Base-by-base conservation (phyloP, 2,329 filamentous ascomycete species). In the Didymella keratinophila region DNA sequence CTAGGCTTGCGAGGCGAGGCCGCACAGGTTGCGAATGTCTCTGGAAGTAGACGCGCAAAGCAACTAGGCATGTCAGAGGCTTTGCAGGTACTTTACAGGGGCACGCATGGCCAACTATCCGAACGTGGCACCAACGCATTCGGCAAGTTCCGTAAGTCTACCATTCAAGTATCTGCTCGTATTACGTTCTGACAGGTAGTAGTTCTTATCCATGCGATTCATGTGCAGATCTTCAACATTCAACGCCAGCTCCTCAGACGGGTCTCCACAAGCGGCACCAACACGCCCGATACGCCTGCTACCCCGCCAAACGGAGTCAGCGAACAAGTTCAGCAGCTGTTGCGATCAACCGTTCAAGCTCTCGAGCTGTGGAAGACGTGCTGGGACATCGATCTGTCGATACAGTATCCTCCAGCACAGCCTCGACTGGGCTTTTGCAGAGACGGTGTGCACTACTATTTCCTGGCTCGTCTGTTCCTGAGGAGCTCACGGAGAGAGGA, bases 401-500 rank as follows among this genome's bases (percentile, higher is more conserved):
- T 84, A 36, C 89, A 92, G 70, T 92, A 91, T 61, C 86, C 87
- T 7, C 84, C 79, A 6, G 80, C 79, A n/a, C 84, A 83, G 48
- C 81, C 82, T 46, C 85, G 89, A 16, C 83, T 87, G 63, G 89
- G 89, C 0, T 91, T 91, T 74, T 91, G 86, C 52, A 80, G 88
- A 48, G 89, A 92, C 66, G 89, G 84, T 1, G 84, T 91, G 14
- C 88, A 90, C 67, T 92, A 89, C 72, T 92, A 88, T 78, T 92
- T 87, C 82, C 81, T 92, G 41, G 89, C 87, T 16, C 88, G 84
- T 60, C 84, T 86, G 67, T 81, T 91, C 68, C 77, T 91, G 52
- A 85, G 87, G 70, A 84, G 85, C 60, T 84, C 83, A 18, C 78
- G 81, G 25, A 71, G 79, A 12, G 76, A 80, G 28, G 84, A 88